Conservation (phyloP, 352 stramenopile species). For the Phytophthora idaei region DNA sequence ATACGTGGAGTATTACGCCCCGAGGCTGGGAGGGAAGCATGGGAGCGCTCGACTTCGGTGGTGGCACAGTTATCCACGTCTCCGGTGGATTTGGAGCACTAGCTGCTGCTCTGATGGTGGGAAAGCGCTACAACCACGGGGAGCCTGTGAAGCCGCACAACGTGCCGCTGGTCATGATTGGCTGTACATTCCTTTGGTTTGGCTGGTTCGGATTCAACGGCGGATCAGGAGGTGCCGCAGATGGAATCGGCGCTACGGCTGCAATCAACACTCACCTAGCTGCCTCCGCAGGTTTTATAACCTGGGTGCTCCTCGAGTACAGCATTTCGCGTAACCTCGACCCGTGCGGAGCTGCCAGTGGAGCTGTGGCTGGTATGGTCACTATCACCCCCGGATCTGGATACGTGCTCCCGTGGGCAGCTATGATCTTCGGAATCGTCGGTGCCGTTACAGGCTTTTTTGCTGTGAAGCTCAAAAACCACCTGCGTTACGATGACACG, state of each 20-base stretch:
- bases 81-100: constrained; percentile 73
- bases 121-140: constrained; percentile 73
- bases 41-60: constrained; percentile 78
- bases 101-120: constrained; percentile 65
- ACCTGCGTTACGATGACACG: constrained; percentile 73
- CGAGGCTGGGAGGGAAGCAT: constrained; percentile 67
- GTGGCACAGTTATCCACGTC: constrained; percentile 83
- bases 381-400: constrained; percentile 69
- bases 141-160: constrained; percentile 79
- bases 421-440: constrained; percentile 72
- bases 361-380: constrained; percentile 67
- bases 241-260: constrained; percentile 64
- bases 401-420: constrained; percentile 66
- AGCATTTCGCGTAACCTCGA: constrained; percentile 55
- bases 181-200: constrained; percentile 73
- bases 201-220: constrained; percentile 87
- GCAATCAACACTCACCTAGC: constrained; percentile 76
- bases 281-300: constrained; percentile 60
- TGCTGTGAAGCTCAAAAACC: constrained; percentile 64
- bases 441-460: constrained; percentile 51
- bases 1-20: constrained; percentile 39
- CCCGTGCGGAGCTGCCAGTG: constrained; percentile 61
- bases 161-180: constrained; percentile 82
- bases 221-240: constrained; percentile 56
- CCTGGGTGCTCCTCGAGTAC: constrained; percentile 68